Conservation (phyloP, 768 basidiomycete species). For the Kwoniella botswanensis region DNA sequence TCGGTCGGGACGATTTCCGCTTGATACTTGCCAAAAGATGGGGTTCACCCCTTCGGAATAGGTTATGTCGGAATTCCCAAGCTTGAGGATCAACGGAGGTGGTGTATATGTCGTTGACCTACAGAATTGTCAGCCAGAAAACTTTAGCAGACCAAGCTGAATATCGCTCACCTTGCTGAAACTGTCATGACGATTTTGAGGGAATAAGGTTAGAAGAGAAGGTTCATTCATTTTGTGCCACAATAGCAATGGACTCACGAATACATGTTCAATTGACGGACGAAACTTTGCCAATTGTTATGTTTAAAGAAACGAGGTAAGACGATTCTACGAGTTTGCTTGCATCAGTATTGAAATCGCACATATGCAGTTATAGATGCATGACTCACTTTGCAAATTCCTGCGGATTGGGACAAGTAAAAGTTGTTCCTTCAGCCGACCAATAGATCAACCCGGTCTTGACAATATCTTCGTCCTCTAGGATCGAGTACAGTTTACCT, state of each 20-base stretch:
- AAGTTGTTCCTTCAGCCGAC: constrained; percentile 52
- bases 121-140: constrained; percentile 10
- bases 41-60: constrained; percentile 56
- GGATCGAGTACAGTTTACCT: constrained; percentile 56
- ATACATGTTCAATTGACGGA: constrained; percentile 94
- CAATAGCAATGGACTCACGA: constrained; percentile 61
- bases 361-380: background rate
- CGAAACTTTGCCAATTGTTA: constrained; percentile 89
- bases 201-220: constrained; percentile 5
- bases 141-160: background rate
- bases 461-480: constrained; percentile 53
- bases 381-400: constrained; percentile 57
- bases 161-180: constrained; percentile 47
- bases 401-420: constrained; percentile 56
- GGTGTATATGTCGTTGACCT: constrained; percentile 56
- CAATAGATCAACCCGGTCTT: constrained; percentile 54
- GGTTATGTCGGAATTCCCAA: constrained; percentile 58
- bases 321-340: constrained; percentile 56
- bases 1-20: constrained; percentile 47
- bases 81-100: constrained; percentile 49
- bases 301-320: constrained; percentile 97
- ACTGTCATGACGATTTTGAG: constrained; percentile 10
- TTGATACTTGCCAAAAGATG: constrained; percentile 54
- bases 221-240: background rate
- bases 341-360: background rate